Base-by-base conservation (phyloP, 768 basidiomycete genomes). In the Sarcomyxa edulis region DNA sequence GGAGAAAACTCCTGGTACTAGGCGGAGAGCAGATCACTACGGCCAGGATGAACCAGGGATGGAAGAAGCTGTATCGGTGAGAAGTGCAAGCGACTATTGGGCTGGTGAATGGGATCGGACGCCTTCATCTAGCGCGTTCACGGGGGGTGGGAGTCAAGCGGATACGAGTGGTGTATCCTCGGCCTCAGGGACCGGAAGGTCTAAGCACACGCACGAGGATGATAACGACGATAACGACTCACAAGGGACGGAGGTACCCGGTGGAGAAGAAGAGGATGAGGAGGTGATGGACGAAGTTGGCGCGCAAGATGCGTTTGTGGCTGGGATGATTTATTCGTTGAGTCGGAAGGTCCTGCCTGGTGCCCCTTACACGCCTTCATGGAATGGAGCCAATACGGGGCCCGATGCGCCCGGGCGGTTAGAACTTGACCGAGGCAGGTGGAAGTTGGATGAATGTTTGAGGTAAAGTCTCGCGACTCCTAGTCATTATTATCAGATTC, bases 301-400 rank as follows among this genome's bases (percentile, higher is more conserved):
- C 1, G 81, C 83, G 2, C 83, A 89, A 48, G 81, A 85, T 41
- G 87, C 86, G 3, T 89, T 89, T 48, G 74, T 88, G n/a, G 81
- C 84, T 0, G 89, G 87, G 6, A 90, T 92, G 86, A 84, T 92
- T 39, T 91, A 77, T 56, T 77, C 87, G 0, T 54, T 92, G 47
- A 88, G 81, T 39, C 64, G 86, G 48, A 69, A 77, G 31, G 61
- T 88, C 37, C 60, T 81, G 32, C 88, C 88, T 22, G 86, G 89
- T 0, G 59, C 73, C 7, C 89, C 85, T n/a, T 91, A 85, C 56
- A 79, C 78, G 7, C 84, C 81, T 18, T 68, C 69, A 1, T 59
- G 68, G 48, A 57, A 51, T 40, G 69, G 64, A 16, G 68, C 66
- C 33, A 61, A 64, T 37, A 24, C 18, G 12, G 16, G 37, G 3